Evolutionary conservation across 2,329 filamentous ascomycete genomes (phyloP).

Genomic region (Sclerotinia trifoliorum): DNA sequence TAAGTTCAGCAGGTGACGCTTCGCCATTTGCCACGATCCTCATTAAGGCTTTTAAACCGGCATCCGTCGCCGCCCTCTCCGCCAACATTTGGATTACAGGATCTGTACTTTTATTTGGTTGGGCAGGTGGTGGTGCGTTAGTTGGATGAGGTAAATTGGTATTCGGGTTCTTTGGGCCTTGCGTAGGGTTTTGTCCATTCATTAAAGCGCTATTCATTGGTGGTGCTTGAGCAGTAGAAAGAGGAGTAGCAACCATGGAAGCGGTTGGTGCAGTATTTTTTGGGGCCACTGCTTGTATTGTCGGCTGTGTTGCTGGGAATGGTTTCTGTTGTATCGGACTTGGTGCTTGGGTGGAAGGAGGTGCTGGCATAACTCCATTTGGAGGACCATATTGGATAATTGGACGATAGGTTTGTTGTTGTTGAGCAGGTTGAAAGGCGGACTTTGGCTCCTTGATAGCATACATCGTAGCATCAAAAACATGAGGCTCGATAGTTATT

Average conservation of each 20-base stretch:
- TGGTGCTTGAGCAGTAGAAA: neutral
- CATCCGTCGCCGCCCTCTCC: slow-evolving; percentile 70
- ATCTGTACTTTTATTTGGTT: slow-evolving; percentile 51
- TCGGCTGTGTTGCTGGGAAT: slow-evolving; percentile 33
- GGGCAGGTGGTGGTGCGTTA: slow-evolving; percentile 23
- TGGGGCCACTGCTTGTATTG: slow-evolving; percentile 19
- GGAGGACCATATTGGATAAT: slow-evolving; percentile 66
- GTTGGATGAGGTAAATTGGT: slow-evolving; percentile 14
- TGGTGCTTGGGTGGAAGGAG: slow-evolving; percentile 45
- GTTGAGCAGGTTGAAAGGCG: slow-evolving; percentile 38
- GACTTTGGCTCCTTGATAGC: slow-evolving; percentile 61
- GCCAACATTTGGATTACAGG: slow-evolving; percentile 80
- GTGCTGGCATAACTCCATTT: slow-evolving; percentile 59
- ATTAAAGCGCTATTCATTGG: slow-evolving; percentile 1
- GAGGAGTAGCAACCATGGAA: neutral
- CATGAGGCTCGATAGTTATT: slow-evolving; percentile 76
- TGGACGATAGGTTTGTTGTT: slow-evolving; percentile 47
- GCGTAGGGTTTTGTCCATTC: neutral
- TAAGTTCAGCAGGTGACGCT: slow-evolving; percentile 68
- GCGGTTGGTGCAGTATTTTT: slow-evolving; percentile 24
- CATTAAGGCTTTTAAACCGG: slow-evolving; percentile 74
- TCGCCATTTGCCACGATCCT: slow-evolving; percentile 76
- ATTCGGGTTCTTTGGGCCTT: slow-evolving; percentile 8
- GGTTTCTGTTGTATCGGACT: slow-evolving; percentile 39
- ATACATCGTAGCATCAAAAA: slow-evolving; percentile 73